Base-by-base conservation (phyloP, 768 basidiomycete species). In the Collybia nuda region DNA sequence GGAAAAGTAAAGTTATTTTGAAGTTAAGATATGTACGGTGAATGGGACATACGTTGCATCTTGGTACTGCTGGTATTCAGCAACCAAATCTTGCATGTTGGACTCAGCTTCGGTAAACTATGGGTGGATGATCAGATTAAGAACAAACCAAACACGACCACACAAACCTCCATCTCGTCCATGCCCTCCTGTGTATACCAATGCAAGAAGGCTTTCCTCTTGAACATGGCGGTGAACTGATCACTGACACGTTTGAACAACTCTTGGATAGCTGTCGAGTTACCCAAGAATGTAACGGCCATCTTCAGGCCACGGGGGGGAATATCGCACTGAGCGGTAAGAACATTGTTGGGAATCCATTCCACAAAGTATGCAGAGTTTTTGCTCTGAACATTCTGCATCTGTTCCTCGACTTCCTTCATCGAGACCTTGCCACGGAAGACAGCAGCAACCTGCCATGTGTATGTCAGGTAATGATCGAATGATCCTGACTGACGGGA, bases 131-230 rank as follows among this genome's bases (percentile, higher is more conserved):
- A 58, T 47, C 17, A 52, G 21, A 15, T 44, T 18, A 41, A 48
- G 18, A 54, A 28, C 3, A 29, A 17, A 5, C 7, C 1, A 26
- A 29, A 22, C 18, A 23, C 17, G 3, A 29, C 17, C 39, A 35
- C 18, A 66, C 76, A 40, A 45, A 81, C 81, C 79, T 94, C 91
- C 91, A 93, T 92, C 80, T 93, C 93, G 67, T 94, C 96, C 96
- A 99, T 98, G 69, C 97, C 97, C 78, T 98, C 97, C 69, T 96
- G 93, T 29, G 95, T 98, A 73, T 98, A 98, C 95, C 95, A 96
- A 70, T 96, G 90, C 85, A 93, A 81, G 84, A 94, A 94, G 21
- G 95, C 95, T 78, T 98, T 98, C 67, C 96, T 81, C 84, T 90
- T 92, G 82, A 94, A 96, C 97, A 98, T 99, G 72, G 93, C 92